A percentile compares a stretch with the other conserved stretches of the same genome.
These are phyloP conservation scores for Syzygium malaccense DNA, from an alignment of 441 rosid species.

Conservation along the genomic window DNA sequence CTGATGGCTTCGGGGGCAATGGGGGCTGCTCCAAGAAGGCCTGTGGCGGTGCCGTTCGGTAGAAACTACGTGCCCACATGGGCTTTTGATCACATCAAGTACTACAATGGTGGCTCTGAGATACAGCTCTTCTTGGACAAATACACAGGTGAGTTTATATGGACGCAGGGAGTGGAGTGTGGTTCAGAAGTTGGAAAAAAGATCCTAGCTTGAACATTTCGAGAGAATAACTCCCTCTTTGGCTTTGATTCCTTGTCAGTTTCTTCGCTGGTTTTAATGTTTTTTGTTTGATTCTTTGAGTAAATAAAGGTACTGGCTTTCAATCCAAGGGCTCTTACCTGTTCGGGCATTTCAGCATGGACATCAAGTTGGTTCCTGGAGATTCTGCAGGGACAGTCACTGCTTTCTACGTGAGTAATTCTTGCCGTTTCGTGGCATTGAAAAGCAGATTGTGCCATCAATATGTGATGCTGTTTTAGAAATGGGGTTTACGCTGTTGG, in stretches of 20 bases:
- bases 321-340: slow-evolving; percentile 12
- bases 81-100: slow-evolving; percentile 85
- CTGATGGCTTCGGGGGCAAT: slow-evolving; percentile 12
- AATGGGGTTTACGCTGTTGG: not conserved
- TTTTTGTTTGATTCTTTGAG: not conserved
- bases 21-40: slow-evolving; percentile 37
- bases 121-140: slow-evolving; percentile 64
- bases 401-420: slow-evolving; percentile 2
- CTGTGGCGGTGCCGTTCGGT: slow-evolving; percentile 55
- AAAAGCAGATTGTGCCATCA: too few species aligned
- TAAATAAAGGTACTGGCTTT: slow-evolving; percentile 8
- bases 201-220: not conserved
- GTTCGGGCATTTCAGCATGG: slow-evolving; percentile 16
- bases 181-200: not conserved
- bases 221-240: not conserved
- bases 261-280: not conserved
- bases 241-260: not conserved
- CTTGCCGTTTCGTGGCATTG: not conserved
- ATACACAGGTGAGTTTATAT: slow-evolving; percentile 41
- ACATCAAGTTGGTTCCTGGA: slow-evolving; percentile 9
- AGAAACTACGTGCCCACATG: slow-evolving; percentile 73
- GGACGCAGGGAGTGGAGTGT: not conserved
- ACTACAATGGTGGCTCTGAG: slow-evolving; percentile 53
- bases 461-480: not conserved
- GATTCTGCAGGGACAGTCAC: slow-evolving; percentile 10